A percentile compares a stretch with the other conserved stretches of the same genome.
phyloP scores from a whole-genome alignment of 2,329 filamentous ascomycete species.

The Pseudogymnoascus sp. region DNA sequence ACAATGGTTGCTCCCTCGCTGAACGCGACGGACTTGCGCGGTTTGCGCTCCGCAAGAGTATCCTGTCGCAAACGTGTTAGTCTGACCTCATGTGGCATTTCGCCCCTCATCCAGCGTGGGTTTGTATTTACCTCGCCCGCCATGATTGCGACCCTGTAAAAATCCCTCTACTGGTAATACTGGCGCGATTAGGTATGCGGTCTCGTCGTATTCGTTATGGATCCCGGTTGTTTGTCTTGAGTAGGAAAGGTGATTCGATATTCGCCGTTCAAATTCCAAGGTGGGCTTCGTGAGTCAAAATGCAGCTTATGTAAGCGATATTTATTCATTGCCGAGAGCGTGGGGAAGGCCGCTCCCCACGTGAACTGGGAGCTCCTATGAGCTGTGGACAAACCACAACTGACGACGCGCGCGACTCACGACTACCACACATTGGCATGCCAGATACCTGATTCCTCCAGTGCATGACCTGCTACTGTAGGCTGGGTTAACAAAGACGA shows the following conservation, averaged over 20 bases:
- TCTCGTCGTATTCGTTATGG: constrained; percentile 7
- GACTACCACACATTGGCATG: constrained; percentile 1
- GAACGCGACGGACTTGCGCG: constrained; percentile 91
- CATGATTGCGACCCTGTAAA: constrained; percentile 38
- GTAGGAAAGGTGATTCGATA: background rate
- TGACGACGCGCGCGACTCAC: background rate
- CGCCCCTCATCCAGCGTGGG: constrained; percentile 1
- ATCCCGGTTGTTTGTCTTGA: background rate
- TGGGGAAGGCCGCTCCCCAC: constrained; percentile 10
- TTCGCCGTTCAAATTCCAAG: constrained; percentile 12
- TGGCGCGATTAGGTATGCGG: constrained; percentile 1
- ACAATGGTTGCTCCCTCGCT: constrained; percentile 82
- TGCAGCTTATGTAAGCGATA: constrained; percentile 6
- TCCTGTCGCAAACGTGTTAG: constrained; percentile 19
- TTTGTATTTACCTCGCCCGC: constrained; percentile 34
- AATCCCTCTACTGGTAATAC: background rate
- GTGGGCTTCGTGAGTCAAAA: constrained; percentile 13
- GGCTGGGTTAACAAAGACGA: background rate
- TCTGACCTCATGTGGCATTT: background rate
- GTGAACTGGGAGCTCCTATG: constrained; percentile 10
- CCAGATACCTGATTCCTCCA: constrained; percentile 6
- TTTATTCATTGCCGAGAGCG: constrained; percentile 3
- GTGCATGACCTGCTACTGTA: constrained; percentile 6
- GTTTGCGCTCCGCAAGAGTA: constrained; percentile 50
- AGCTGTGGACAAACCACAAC: background rate